Evolutionary conservation across 2,329 filamentous ascomycete genomes (phyloP).

Genomic region (Stylonectria norvegica): DNA sequence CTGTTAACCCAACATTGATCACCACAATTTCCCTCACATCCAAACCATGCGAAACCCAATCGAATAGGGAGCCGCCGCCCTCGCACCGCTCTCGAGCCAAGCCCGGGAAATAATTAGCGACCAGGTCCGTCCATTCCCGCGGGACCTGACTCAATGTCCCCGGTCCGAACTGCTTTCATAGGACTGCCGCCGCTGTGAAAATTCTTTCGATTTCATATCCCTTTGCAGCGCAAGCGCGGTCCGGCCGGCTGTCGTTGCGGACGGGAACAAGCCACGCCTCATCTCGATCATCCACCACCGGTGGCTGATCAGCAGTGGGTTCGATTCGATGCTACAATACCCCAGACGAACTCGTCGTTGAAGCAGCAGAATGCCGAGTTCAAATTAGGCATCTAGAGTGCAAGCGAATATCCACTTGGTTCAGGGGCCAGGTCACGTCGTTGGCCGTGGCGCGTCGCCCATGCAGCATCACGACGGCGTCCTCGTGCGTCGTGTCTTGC

Average conservation of each 20-base stretch:
- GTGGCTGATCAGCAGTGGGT: background rate
- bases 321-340: background rate
- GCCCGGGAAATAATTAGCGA: too few relatives aligned
- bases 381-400: background rate
- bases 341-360: background rate
- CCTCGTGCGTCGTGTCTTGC: background rate
- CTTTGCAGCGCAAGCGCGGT: background rate
- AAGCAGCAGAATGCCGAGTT: background rate
- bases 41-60: too few relatives aligned
- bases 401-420: background rate
- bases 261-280: background rate
- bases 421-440: background rate
- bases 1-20: too few relatives aligned
- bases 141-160: conserved; percentile 1
- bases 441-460: too few relatives aligned
- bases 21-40: too few relatives aligned
- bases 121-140: too few relatives aligned
- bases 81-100: too few relatives aligned
- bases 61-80: too few relatives aligned
- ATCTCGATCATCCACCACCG: background rate
- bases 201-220: conserved; percentile 1
- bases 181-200: conserved; percentile 3
- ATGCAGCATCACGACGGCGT: too few relatives aligned
- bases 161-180: background rate
- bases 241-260: background rate